Evolutionary conservation across 352 stramenopile genomes (phyloP), one percentile per base, ranked within the genome.

Genomic region (Globisporangium uncinulatum): DNA sequence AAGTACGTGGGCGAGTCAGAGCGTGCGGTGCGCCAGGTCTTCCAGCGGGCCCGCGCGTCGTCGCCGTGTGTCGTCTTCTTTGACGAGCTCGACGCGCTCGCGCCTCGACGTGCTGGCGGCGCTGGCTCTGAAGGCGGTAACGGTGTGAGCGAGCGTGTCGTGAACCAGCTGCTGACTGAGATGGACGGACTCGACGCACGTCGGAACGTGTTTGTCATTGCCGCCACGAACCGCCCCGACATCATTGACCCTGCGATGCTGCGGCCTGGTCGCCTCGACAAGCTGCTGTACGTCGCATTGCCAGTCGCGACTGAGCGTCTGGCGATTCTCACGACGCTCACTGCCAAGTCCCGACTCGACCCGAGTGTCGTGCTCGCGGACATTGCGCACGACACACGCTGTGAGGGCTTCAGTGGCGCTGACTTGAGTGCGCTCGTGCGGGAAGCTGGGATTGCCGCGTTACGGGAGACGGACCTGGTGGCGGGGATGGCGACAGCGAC

Each of bases 11-110:
- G 97, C 36, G 97, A 99, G 76, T 98, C 87, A 37, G 97, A 99
- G 72, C 83, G 92, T 36, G 93, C 89, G 1, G 93, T 98, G 50
- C 88, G 93, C 7, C 88, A 97, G 58, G 93, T 99, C 0, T 99
- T 99, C 78, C 91, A 98, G 73, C 84, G 97, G 49, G 97, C 97
- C n/a, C 78, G 97, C 2, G 95, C 94, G 48, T 99, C 95, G 14
- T 97, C 92, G 54, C 97, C 97, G 4, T 99, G 97, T 70, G 96
- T 99, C n/a, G 92, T 99, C 14, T 99, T 99, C 74, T 99, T 99
- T 56, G 97, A 99, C 59, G 97, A 99, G 73, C 79, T 99, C 21
- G 97, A 99, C 71, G 96, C 96, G 34, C 70, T 99, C 15, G 98
- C 91, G 60, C 97, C 97, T 9, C 91, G 94, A 41, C 79, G 96